phyloP scores from a whole-genome alignment of 495 filamentous ascomycete genomes.

The Clavariopsis aquatica region DNA sequence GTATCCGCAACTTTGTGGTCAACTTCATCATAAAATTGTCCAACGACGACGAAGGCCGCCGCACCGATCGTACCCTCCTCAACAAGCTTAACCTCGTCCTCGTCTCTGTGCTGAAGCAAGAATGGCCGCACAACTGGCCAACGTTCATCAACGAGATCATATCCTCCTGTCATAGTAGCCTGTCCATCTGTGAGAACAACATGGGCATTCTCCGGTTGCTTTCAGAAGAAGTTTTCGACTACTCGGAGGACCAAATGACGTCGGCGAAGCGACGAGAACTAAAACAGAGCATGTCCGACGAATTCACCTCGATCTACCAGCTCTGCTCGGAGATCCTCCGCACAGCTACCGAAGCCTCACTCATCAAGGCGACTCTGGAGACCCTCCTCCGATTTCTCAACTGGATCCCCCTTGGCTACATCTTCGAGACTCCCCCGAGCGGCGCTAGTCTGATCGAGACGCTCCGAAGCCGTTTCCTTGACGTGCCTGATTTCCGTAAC shows the following conservation, averaged over 20 bases:
- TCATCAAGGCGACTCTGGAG: constrained; percentile 92
- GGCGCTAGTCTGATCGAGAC: constrained; percentile 77
- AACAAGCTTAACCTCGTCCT: constrained; percentile 98
- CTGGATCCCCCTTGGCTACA: constrained; percentile 98
- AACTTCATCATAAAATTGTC: constrained; percentile 95
- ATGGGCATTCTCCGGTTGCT: constrained; percentile 96
- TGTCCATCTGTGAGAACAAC: constrained; percentile 99
- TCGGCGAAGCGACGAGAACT: constrained; percentile 91
- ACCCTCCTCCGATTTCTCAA: constrained; percentile 95
- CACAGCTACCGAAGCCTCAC: constrained; percentile 80
- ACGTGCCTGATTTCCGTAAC: constrained; percentile 90
- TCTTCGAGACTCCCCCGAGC: constrained; percentile 80
- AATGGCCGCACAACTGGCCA: constrained; percentile 99
- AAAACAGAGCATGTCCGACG: constrained; percentile 96
- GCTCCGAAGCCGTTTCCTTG: constrained; percentile 82
- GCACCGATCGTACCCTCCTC: constrained; percentile 77
- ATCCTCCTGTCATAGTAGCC: constrained; percentile 85
- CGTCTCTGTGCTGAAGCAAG: constrained; percentile 96
- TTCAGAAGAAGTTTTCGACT: constrained; percentile 98
- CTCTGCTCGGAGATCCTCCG: constrained; percentile 91
- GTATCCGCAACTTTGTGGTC: constrained; percentile 98
- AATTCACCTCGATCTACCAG: constrained; percentile 96
- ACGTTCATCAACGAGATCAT: constrained; percentile 99
- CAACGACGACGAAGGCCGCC: constrained; percentile 79
- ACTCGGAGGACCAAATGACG: constrained; percentile 97